Evolutionary conservation across 1,139 yeast species (phyloP), one percentile per base, ranked within the genome.

Genomic region (Taiozyma onychis): DNA sequence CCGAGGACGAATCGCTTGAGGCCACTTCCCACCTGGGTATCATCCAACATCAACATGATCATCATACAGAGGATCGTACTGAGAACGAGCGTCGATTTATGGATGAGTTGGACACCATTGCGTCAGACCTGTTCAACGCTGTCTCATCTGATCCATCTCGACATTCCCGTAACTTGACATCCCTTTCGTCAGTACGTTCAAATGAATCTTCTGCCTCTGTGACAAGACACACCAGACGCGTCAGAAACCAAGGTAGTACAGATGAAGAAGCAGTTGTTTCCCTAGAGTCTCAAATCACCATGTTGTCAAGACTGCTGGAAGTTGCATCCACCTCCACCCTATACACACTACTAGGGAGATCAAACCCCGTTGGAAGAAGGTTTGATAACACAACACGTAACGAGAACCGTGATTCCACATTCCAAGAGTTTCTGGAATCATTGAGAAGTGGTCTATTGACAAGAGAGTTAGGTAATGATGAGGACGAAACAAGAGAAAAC

Each of bases 281-380:
- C 1, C 57, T 62, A 43, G 55, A 56, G 14, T 55, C 68, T 46
- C 79, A 75, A 50, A 69, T 76, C 1, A 68, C 70, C 13, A 68
- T 74, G 66, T 62, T 76, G 14, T 71, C 79, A 2, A 63, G 78
- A 37, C 56, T 76, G 18, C 55, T 76, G 43, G 76, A 76, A 16
- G 64, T 73, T 22, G 79, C 79, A 0, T 77, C 80, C 0, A 67
- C 73, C 1, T 74, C 77, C 7, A 74, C 80, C 0, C 76, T 77
- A 1, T 61, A 65, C 3, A 67, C 76, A 5, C 57, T 76, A 28
- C 66, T 74, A 44, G 78, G 66, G 10, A 47, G 59, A 24, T 54
- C 60, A 24, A 51, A 50, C 14, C 55, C 54, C 2, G 55, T 59
- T 39, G 66, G 69, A 0, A 51, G 63, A 48, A 53, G 68, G 46